Evolutionary conservation across 2,329 filamentous ascomycete species (phyloP).

Genomic region (Neofusicoccum parvum): DNA sequence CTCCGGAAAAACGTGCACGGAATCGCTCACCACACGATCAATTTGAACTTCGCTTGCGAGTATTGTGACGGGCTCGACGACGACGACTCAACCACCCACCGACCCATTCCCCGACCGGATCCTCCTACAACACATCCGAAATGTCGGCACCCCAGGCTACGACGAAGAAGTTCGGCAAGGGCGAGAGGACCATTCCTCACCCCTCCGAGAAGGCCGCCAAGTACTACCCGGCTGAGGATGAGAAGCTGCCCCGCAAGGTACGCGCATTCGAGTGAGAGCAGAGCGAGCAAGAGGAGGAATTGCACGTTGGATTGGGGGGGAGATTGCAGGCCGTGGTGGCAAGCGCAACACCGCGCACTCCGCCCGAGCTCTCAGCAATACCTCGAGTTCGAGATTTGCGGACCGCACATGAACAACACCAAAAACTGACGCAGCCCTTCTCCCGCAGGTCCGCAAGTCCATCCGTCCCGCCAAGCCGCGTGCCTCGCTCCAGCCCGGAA

Average conservation of each 20-base stretch:
- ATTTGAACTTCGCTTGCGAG: constrained; percentile 18
- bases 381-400: constrained; percentile 6
- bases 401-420: constrained; percentile 26
- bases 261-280: constrained; percentile 30
- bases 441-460: constrained; percentile 83
- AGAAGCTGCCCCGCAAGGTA: constrained; percentile 90
- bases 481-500: constrained; percentile 87
- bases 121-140: constrained; percentile 53
- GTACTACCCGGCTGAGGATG: constrained; percentile 98
- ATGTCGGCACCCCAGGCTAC: constrained; percentile 65
- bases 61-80: constrained; percentile 21
- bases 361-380: constrained; percentile 4
- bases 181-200: constrained; percentile 87
- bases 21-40: constrained; percentile 16
- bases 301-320: neutral
- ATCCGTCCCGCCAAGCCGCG: constrained; percentile 85
- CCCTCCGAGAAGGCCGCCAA: constrained; percentile 91
- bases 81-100: constrained; percentile 23
- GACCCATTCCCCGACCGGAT: constrained; percentile 21
- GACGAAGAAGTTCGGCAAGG: constrained; percentile 98
- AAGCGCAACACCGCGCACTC: constrained; percentile 2
- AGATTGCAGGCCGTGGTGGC: neutral
- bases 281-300: constrained; percentile 1
- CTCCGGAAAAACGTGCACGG: constrained; percentile 17
- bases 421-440: constrained; percentile 22